A percentile compares a stretch with the other conserved stretches of the same genome.
Conservation (phyloP, 2,329 filamentous ascomycete species). For the Fulvia fulva region DNA sequence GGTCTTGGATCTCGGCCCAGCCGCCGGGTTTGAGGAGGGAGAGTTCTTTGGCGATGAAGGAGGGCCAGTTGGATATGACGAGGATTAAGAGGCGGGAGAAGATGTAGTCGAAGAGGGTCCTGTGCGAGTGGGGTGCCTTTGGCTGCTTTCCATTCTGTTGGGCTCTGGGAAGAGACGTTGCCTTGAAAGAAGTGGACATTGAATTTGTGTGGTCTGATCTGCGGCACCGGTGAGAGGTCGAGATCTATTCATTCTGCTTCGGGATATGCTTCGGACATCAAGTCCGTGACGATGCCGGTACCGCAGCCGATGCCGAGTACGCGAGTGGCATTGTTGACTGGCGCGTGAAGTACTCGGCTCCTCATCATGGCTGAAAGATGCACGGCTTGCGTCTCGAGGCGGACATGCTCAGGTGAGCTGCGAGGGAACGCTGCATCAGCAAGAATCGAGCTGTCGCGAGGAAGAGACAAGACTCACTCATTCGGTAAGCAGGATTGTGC, state of each 20-base stretch:
- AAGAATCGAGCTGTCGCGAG: no score
- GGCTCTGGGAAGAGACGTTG: constrained; percentile 5
- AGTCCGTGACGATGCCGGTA: constrained; percentile 29
- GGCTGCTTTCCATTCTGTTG: constrained; percentile 6
- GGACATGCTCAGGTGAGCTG: constrained; percentile 16
- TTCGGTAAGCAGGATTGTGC: constrained; percentile 7
- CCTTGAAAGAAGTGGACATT: constrained; percentile 16
- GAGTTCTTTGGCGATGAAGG: constrained; percentile 13
- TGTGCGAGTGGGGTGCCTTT: not conserved
- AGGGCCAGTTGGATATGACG: constrained; percentile 22
- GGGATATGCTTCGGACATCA: constrained; percentile 14
- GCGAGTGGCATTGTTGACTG: not conserved
- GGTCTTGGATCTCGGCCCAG: constrained; percentile 23
- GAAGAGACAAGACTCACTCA: not conserved
- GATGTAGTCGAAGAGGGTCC: constrained; percentile 19
- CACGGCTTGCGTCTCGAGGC: constrained; percentile 21
- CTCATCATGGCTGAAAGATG: constrained; percentile 20
- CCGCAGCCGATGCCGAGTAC: constrained; percentile 21
- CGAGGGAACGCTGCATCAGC: no score
- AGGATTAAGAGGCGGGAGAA: constrained; percentile 21
- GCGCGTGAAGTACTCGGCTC: constrained; percentile 14
- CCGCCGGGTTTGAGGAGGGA: constrained; percentile 21
- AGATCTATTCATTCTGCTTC: constrained; percentile 34
- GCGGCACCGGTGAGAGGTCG: constrained; percentile 28
- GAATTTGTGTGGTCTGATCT: not conserved